These are phyloP conservation scores for Penicillium pulvis DNA, from an alignment of 495 filamentous ascomycete genomes.

Conservation along the genomic window DNA sequence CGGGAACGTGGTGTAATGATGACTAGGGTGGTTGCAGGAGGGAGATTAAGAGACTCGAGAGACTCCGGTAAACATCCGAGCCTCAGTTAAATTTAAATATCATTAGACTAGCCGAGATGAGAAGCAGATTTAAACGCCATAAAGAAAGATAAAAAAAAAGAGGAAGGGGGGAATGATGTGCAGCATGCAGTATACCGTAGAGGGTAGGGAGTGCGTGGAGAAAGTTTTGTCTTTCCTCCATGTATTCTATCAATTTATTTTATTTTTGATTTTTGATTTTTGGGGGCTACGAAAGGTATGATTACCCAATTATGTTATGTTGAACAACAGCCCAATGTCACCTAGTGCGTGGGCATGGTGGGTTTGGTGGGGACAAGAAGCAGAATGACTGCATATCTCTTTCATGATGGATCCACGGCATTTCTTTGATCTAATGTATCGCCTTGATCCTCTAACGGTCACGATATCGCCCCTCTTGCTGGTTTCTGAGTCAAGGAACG, in stretches of 20 bases:
- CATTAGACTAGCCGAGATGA: conserved; percentile 17
- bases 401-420: background rate
- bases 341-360: background rate
- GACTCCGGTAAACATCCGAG: conserved; percentile 29
- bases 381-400: background rate
- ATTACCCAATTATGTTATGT: background rate
- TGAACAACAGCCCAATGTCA: background rate
- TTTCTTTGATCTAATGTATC: conserved; percentile 6
- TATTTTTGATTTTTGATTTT: background rate
- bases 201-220: conserved; percentile 22
- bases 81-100: conserved; percentile 22
- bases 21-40: conserved; percentile 46
- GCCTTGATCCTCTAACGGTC: conserved; percentile 9
- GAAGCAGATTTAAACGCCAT: conserved; percentile 16
- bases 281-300: conserved; percentile 1
- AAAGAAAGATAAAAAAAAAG: conserved; percentile 8
- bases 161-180: conserved; percentile 34
- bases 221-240: background rate
- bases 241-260: background rate
- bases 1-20: conserved; percentile 48
- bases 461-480: conserved; percentile 8
- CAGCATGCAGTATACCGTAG: conserved; percentile 34
- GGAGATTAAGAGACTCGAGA: conserved; percentile 25
- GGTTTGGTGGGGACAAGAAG: background rate
- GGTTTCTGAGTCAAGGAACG: conserved; percentile 5